These are phyloP conservation scores for Tetracladium marchalianum DNA, from an alignment of 495 filamentous ascomycete species.

Conservation along the genomic window DNA sequence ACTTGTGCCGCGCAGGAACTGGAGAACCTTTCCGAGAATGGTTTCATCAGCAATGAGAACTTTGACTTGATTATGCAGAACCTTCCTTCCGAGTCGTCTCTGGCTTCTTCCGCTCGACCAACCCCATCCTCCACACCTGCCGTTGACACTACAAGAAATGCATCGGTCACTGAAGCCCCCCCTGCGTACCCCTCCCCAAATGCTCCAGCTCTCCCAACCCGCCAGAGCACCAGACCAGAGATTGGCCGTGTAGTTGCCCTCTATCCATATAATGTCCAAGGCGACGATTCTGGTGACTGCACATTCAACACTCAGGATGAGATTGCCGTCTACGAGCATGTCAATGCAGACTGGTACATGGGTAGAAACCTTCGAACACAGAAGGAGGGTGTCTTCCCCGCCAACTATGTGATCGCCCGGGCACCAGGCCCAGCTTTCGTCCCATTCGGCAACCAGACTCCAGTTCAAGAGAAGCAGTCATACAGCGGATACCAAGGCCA, in stretches of 20 bases:
- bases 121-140: slow-evolving; percentile 22
- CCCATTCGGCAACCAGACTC: neutral
- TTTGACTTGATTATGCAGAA: slow-evolving; percentile 61
- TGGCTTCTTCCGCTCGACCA: slow-evolving; percentile 25
- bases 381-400: slow-evolving; percentile 82
- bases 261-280: slow-evolving; percentile 58
- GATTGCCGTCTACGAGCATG: slow-evolving; percentile 73
- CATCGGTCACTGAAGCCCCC: slow-evolving; percentile 26
- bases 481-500: slow-evolving; percentile 1
- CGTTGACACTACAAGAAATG: slow-evolving; percentile 21
- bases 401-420: slow-evolving; percentile 60
- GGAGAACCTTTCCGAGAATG: slow-evolving; percentile 73
- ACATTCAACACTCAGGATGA: slow-evolving; percentile 65
- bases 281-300: slow-evolving; percentile 69
- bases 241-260: slow-evolving; percentile 68
- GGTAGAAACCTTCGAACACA: slow-evolving; percentile 73
- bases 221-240: slow-evolving; percentile 44
- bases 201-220: slow-evolving; percentile 36
- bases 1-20: slow-evolving; percentile 56
- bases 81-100: slow-evolving; percentile 57
- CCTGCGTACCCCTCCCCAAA: slow-evolving; percentile 41
- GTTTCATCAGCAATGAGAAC: slow-evolving; percentile 58
- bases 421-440: neutral
- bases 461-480: slow-evolving; percentile 9
- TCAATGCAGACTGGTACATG: slow-evolving; percentile 96